Base-by-base conservation (phyloP, 1,139 yeast species). In the Meyerozyma carpophila region DNA sequence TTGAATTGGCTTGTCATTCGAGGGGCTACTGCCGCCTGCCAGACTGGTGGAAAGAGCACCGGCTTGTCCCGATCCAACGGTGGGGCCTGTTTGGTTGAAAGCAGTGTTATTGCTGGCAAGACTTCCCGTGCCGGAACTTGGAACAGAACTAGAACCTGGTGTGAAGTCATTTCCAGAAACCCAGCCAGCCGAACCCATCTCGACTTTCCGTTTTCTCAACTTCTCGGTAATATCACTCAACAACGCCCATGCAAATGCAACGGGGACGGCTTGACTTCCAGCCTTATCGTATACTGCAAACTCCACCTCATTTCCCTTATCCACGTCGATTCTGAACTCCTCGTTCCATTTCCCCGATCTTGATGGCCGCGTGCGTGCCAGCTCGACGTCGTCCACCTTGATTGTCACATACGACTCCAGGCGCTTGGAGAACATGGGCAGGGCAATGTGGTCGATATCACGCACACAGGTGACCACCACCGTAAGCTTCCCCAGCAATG, bases 181-280 rank as follows among this genome's bases (percentile, higher is more conserved):
- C 98, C 98, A 93, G 36, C 94, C 96, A 45, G 83, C 79, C 38
- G 73, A 77, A 5, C 82, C 85, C 47, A 77, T 66, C 42, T 88
- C 91, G 21, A 87, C 94, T 52, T 88, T 89, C 59, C 85, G 86
- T 58, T 93, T 86, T 65, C 98, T 88, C 44, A 93, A 75, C 52
- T 93, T 98, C 66, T 93, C 98, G 1, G 95, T 90, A 42, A 93
- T 78, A 62, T 93, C 98, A 5, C 95, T 82, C 32, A 93, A 74
- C 37, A 93, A 76, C 32, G 91, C 77, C 98, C 98, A 93, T 55
- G 87, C 81, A 37, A 93, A 74, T 3, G 96, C 98, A n/a, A 93
- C 96, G 0, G 98, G 98, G 6, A 85, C 81, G 46, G 73, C 65
- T 39, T 74, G 75, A 43, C 74, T 77, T 39, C 86, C 86, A 11